phyloP scores from a whole-genome alignment of 2,329 filamentous ascomycete species.

The Botrytis medusae region DNA sequence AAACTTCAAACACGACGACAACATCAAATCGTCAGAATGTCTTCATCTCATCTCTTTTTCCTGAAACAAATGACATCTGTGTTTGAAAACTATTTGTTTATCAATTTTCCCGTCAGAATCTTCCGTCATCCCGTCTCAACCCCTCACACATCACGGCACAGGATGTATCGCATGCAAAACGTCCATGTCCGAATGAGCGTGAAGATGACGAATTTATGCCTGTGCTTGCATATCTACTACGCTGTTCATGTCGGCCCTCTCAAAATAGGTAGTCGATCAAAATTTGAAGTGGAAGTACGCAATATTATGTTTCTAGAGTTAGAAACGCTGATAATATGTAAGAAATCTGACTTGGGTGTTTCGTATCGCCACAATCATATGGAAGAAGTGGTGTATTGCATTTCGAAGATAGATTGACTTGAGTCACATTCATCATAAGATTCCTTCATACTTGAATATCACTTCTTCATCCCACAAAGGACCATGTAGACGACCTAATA shows the following conservation, averaged over 20 bases:
- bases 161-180: neutral
- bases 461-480: neutral
- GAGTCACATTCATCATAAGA: neutral
- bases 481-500: neutral
- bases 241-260: neutral
- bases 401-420: neutral
- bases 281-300: neutral
- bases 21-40: neutral
- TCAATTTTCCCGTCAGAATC: neutral
- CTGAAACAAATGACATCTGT: neutral
- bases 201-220: neutral
- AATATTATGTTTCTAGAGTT: neutral
- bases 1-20: neutral
- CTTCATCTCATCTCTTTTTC: neutral
- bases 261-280: neutral
- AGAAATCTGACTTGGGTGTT: neutral
- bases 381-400: neutral
- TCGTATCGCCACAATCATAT: neutral
- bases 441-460: neutral
- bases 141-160: slow-evolving; percentile 1
- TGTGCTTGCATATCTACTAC: neutral
- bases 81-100: neutral
- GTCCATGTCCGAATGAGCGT: neutral
- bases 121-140: neutral
- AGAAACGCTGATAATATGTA: neutral